phyloP scores from a whole-genome alignment of 805 yeast species.

The Saturnispora dispora region DNA sequence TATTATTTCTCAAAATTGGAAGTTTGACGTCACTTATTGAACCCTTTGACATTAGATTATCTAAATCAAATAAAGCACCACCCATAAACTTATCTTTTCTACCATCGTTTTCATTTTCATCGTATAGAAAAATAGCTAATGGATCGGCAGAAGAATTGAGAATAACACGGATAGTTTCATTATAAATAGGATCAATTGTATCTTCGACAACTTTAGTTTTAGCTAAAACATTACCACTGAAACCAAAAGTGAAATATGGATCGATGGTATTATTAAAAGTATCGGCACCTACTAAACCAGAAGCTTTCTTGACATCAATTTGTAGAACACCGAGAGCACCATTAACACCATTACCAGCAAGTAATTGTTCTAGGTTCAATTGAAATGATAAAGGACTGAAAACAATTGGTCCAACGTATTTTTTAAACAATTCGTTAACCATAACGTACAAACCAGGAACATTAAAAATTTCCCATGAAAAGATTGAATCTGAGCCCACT shows the following conservation, averaged over 20 bases:
- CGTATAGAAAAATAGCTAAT: slow-evolving; percentile 60
- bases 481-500: slow-evolving; percentile 67
- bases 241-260: slow-evolving; percentile 75
- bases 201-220: slow-evolving; percentile 61
- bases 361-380: slow-evolving; percentile 80
- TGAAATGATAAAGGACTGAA: slow-evolving; percentile 90
- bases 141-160: slow-evolving; percentile 75
- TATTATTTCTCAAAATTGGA: slow-evolving; percentile 70
- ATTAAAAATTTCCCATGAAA: slow-evolving; percentile 80
- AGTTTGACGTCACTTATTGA: slow-evolving; percentile 41
- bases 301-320: slow-evolving; percentile 57
- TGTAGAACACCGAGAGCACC: slow-evolving; percentile 83
- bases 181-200: slow-evolving; percentile 71
- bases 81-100: slow-evolving; percentile 78
- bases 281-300: slow-evolving; percentile 58
- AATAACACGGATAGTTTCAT: slow-evolving; percentile 65
- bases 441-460: slow-evolving; percentile 82
- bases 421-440: slow-evolving; percentile 75
- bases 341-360: slow-evolving; percentile 72
- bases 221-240: slow-evolving; percentile 48
- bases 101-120: slow-evolving; percentile 55
- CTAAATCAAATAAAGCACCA: slow-evolving; percentile 62
- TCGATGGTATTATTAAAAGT: slow-evolving; percentile 73
- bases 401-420: slow-evolving; percentile 81
- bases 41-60: slow-evolving; percentile 46